Evolutionary conservation across 2,329 filamentous ascomycete species (phyloP).

Genomic region (Fonsecaea pugnacius): DNA sequence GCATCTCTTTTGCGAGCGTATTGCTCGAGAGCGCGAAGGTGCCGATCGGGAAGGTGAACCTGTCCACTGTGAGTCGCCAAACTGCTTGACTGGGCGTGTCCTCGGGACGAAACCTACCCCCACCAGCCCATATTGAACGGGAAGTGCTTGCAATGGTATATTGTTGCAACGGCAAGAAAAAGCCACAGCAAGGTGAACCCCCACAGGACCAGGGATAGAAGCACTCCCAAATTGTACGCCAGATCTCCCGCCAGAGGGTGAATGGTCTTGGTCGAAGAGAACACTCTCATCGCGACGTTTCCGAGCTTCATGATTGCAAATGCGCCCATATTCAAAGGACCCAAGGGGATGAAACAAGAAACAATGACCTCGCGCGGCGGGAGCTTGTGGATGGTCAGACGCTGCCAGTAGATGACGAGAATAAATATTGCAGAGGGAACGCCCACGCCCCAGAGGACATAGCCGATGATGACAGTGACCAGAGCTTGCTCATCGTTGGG

Average conservation of each 20-base stretch:
- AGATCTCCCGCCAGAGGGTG: conserved; percentile 39
- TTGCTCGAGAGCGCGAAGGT: conserved; percentile 56
- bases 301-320: conserved; percentile 61
- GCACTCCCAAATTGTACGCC: conserved; percentile 44
- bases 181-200: conserved; percentile 47
- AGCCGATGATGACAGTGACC: conserved; percentile 67
- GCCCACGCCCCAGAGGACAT: conserved; percentile 68
- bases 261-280: conserved; percentile 36
- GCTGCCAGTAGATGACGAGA: conserved; percentile 70
- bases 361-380: conserved; percentile 70
- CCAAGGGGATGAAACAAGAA: conserved; percentile 69
- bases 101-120: conserved; percentile 42
- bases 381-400: conserved; percentile 68
- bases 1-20: conserved; percentile 54
- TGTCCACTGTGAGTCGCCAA: conserved; percentile 14
- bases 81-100: background rate
- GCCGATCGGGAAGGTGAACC: conserved; percentile 62
- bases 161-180: conserved; percentile 45
- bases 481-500: conserved; percentile 55
- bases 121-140: conserved; percentile 68
- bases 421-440: conserved; percentile 63
- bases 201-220: conserved; percentile 45
- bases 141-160: conserved; percentile 46
- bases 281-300: conserved; percentile 49
- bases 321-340: conserved; percentile 68